A percentile compares a stretch with the other conserved stretches of the same genome.
Conservation (phyloP, 148 eudicot species). For the Bassia scoparia region DNA sequence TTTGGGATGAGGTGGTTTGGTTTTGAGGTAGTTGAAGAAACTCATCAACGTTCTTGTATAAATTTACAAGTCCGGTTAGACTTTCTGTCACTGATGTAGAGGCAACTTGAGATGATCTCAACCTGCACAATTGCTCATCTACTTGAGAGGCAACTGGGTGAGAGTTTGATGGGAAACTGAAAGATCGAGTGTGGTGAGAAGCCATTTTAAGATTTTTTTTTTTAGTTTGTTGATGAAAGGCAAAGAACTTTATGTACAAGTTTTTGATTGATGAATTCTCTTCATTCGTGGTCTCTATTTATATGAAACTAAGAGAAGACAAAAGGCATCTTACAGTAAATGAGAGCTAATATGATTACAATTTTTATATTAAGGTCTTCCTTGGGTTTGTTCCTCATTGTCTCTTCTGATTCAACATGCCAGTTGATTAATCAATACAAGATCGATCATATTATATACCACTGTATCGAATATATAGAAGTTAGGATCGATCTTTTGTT, state of each 20-base stretch:
- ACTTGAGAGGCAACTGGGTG: slow-evolving; percentile 1
- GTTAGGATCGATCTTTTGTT: too few relatives aligned
- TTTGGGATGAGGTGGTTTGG: background rate
- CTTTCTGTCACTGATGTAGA: slow-evolving; percentile 24
- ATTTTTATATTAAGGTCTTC: background rate
- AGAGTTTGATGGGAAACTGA: too few relatives aligned
- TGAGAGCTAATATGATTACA: background rate
- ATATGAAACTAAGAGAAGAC: too few relatives aligned
- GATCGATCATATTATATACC: too few relatives aligned
- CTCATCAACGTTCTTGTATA: slow-evolving; percentile 31
- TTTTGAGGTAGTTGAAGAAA: slow-evolving; percentile 25
- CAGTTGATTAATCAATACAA: too few relatives aligned
- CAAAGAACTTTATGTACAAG: background rate
- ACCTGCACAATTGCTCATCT: slow-evolving; percentile 22
- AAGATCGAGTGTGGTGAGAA: slow-evolving; percentile 29
- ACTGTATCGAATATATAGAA: too few relatives aligned
- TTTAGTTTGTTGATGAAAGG: background rate
- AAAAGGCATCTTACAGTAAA: too few relatives aligned
- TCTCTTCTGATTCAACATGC: too few relatives aligned
- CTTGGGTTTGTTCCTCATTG: background rate
- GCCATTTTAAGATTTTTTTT: slow-evolving; percentile 7
- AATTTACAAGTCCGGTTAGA: slow-evolving; percentile 19
- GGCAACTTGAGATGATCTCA: slow-evolving; percentile 32
- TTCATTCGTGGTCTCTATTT: too few relatives aligned
- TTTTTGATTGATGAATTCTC: slow-evolving; percentile 4